Base-by-base conservation (phyloP, 768 basidiomycete species). In the Phylloporus rhodoxanthus region DNA sequence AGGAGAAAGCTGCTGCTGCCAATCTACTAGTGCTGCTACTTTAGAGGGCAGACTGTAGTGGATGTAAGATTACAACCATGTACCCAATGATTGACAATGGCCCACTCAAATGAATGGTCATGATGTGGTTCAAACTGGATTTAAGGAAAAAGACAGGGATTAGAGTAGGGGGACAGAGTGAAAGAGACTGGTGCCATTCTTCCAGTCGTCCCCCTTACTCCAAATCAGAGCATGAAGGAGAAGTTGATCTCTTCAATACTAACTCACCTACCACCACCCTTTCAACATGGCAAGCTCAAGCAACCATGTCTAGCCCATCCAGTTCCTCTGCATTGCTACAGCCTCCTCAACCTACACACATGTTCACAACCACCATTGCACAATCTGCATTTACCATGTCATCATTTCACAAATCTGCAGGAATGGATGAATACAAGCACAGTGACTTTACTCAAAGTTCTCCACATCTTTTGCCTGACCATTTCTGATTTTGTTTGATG, bases 401-500 rank as follows among this genome's bases (percentile, higher is more conserved):
- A 0, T 61, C 70, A 2, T 62, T 74, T 25, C 79, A 86, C 61
- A 91, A 90, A 59, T 67, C 77, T 0, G 66, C 70, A 0, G 95
- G 90, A 8, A 85, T 85, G 13, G 82, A 81, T n/a, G 77, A 81
- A 57, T 94, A 89, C 79, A 96, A 91, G 66, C 84, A 96, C 8
- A 95, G 95, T 1, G 85, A 87, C 46, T 96, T 87, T 68, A n/a
- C n/a, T n/a, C n/a, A n/a, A n/a, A n/a, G n/a, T n/a, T n/a, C n/a
- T n/a, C n/a, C n/a, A n/a, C n/a, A n/a, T n/a, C n/a, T n/a, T n/a
- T n/a, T n/a, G n/a, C n/a, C n/a, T n/a, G n/a, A n/a, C n/a, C n/a
- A n/a, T n/a, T n/a, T n/a, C n/a, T n/a, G n/a, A n/a, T n/a, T n/a
- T n/a, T n/a, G n/a, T n/a, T n/a, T n/a, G n/a, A n/a, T n/a, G n/a